Evolutionary conservation across 768 basidiomycete species (phyloP), one percentile per base, ranked within the genome.

Genomic region (Mycena sanguinolenta): DNA sequence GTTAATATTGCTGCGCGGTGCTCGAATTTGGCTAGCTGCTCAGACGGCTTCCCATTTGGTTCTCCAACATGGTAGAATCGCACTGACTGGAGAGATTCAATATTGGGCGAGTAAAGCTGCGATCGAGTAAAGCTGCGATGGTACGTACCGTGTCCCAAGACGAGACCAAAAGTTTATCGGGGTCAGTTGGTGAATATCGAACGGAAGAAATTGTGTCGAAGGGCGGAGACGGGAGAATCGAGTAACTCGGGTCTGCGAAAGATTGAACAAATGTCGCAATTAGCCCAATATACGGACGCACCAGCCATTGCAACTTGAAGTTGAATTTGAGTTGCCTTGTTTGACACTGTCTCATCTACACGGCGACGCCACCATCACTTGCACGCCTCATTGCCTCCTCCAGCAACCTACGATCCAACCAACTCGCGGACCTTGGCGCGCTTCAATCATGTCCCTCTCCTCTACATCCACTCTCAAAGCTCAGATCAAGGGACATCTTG

Each of bases 1-100:
- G 92, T 88, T n/a, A 99, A 85, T 13, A 98, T 92, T 0, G 96
- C 94, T 6, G 95, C 95, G 23, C 95, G 89, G 69, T 97, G 94
- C 53, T 95, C 92, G 75, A 94, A 95, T 73, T 94, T 95, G n/a
- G 89, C 87, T 74, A 91, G 91, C 74, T 89, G 87, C 65, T 91
- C 89, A 75, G 90, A 91, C 32, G 88, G 79, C 72, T 75, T 90
- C 73, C 74, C 90, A 81, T 83, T 92, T 84, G 74, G 89, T 76
- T 76, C 91, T 72, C 77, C 93, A 77, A 77, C 89, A 83, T 94
- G 94, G 75, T 83, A 82, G 39, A 84, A 80, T 42, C 81, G 76
- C 13, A 85, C 83, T 16, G 83, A 82, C 81, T 84, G 65, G 25
- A 21, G n/a, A 30, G 55, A 21, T 67, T 63, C 38, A 50, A 32